Base-by-base conservation (phyloP, 352 stramenopile species). In the Phytopythium cucurbitacearum region DNA sequence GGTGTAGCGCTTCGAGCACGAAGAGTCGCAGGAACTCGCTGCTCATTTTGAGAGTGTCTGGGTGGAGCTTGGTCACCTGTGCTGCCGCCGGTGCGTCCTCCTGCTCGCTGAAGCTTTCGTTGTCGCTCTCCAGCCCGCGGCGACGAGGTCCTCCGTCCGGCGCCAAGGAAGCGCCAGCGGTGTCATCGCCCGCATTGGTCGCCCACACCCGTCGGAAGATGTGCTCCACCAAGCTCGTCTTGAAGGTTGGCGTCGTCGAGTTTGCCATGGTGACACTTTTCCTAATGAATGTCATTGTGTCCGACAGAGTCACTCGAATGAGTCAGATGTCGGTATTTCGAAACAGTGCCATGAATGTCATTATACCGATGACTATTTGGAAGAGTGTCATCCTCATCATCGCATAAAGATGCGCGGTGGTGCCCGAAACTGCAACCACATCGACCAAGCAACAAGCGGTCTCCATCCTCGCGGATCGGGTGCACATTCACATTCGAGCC, bases 21-120 rank as follows among this genome's bases (percentile, higher is more conserved):
- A 94, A 88, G n/a, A 92, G 65, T 10, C 77, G 69, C 56, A 94
- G 56, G 60, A 83, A 80, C 51, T 94, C 84, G 49, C 69, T 66
- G 62, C 76, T 90, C 34, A 94, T 60, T 60, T 78, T 85, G 51
- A 94, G 54, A n/a, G 80, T 73, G 53, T 94, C 80, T 39, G 60
- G 41, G 54, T 86, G 67, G 55, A 94, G 89, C 58, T 90, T 92
- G n/a, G 64, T 76, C 36, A 90, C 71, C 35, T 64, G 69, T 12
- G 67, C 48, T 4, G 70, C 64, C 7, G 57, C 68, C 1, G 55
- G 57, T 0, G 53, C 69, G 41, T 87, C 73, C 10, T 84, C 65
- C 7, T 74, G 60, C 0, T 84, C 73, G 13, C 70, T 77, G n/a
- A 74, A 63, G 37, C 55, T 56, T 7, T 80, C 70, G 2, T 57